Conservation (phyloP, 306 rosid genomes). For the Lathyrus oleraceus region DNA sequence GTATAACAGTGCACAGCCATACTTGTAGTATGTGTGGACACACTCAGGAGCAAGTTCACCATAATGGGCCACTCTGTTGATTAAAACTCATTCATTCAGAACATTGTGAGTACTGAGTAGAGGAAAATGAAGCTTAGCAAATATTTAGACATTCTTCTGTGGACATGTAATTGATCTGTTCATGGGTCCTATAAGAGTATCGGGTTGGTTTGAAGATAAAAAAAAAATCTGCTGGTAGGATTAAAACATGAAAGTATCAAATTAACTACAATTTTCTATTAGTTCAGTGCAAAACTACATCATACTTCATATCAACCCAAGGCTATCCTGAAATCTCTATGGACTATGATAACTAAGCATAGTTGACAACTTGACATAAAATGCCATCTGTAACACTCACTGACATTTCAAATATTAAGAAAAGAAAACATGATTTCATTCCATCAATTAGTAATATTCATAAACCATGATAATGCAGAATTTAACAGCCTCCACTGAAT, state of each 20-base stretch:
- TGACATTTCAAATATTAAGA: not conserved
- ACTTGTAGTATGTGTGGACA: constrained; percentile 74
- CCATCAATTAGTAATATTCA: constrained; percentile 21
- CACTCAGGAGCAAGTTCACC: constrained; percentile 96
- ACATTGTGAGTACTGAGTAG: not conserved
- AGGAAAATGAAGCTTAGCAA: not conserved
- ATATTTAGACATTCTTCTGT: not conserved
- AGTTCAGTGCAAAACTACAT: not conserved
- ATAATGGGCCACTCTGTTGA: constrained; percentile 62
- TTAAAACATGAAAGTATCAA: too few relatives aligned
- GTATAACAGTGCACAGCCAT: constrained; percentile 83
- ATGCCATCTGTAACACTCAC: not conserved
- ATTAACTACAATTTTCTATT: too few relatives aligned
- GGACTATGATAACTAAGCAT: not conserved
- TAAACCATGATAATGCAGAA: not conserved
- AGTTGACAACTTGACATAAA: constrained; percentile 15
- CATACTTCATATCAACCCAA: constrained; percentile 1
- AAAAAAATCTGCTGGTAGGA: not conserved
- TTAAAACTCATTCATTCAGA: constrained; percentile 31
- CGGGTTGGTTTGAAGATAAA: constrained; percentile 1
- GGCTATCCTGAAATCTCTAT: not conserved
- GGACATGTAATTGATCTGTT: constrained; percentile 2
- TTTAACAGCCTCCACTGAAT: not conserved
- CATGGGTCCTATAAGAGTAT: not conserved
- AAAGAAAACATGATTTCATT: not conserved